phyloP scores from a whole-genome alignment of 2,329 filamentous ascomycete species.

The Diaporthe longicolla region DNA sequence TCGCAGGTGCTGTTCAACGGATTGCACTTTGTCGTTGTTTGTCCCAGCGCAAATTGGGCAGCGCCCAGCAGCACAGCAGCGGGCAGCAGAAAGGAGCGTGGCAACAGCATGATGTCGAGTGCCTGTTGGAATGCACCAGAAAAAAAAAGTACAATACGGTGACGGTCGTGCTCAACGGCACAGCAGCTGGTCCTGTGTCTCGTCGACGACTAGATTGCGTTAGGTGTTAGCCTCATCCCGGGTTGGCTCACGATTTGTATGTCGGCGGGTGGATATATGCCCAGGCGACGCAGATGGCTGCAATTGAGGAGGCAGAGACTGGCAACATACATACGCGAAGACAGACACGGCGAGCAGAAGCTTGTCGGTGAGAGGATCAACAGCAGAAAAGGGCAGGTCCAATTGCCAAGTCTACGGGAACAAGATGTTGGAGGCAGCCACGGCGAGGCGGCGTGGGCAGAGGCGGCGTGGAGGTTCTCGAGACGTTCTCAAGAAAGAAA shows the following conservation, averaged over 20 bases:
- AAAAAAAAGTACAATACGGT: neutral
- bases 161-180: neutral
- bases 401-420: neutral
- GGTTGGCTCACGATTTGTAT: neutral
- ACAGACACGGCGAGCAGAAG: neutral
- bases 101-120: slow-evolving; percentile 46
- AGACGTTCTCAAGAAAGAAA: neutral
- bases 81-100: slow-evolving; percentile 48
- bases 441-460: slow-evolving; percentile 15
- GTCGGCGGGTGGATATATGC: slow-evolving; percentile 18
- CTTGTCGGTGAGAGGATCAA: neutral
- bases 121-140: neutral
- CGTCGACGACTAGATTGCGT: neutral
- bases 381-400: neutral
- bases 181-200: neutral
- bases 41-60: slow-evolving; percentile 69
- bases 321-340: neutral
- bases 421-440: slow-evolving; percentile 7
- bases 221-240: neutral
- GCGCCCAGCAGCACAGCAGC: slow-evolving; percentile 59
- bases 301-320: neutral
- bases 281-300: neutral
- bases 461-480: neutral
- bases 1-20: slow-evolving; percentile 80
- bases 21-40: slow-evolving; percentile 84